These are phyloP conservation scores for Crithidia mellificae DNA, from an alignment of 208 protist species.

Conservation along the genomic window DNA sequence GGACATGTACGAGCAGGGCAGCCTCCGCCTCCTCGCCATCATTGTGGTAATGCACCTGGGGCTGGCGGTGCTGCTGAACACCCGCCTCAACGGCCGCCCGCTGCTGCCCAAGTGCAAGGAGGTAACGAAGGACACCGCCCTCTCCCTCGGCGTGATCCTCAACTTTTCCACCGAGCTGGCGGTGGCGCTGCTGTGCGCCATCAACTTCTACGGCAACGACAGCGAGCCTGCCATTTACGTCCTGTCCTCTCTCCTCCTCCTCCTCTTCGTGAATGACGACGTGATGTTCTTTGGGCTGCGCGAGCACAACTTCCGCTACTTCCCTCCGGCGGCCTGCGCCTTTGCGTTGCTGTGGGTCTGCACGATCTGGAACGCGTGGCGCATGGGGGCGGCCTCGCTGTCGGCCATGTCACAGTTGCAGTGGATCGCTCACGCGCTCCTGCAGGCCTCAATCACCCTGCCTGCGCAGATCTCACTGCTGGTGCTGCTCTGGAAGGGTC, in stretches of 20 bases:
- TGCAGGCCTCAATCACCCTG: constrained; percentile 27
- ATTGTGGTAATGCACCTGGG: constrained; percentile 54
- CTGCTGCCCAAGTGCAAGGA: constrained; percentile 57
- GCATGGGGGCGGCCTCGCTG: constrained; percentile 12
- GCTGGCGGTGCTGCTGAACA: constrained; percentile 68
- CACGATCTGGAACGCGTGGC: constrained; percentile 51
- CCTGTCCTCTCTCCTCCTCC: constrained; percentile 54
- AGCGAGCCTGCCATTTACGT: constrained; percentile 73
- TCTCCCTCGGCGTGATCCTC: constrained; percentile 43
- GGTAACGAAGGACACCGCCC: constrained; percentile 27
- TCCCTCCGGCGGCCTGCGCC: constrained; percentile 46
- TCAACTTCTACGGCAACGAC: constrained; percentile 69
- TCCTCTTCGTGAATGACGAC: constrained; percentile 74
- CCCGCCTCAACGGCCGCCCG: constrained; percentile 49
- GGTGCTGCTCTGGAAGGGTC: constrained; percentile 33
- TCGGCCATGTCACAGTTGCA: constrained; percentile 17
- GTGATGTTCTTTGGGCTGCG: constrained; percentile 50
- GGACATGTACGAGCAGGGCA: constrained; percentile 67
- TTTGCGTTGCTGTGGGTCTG: constrained; percentile 53
- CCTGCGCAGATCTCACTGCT: constrained; percentile 25
- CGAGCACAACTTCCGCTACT: constrained; percentile 66
- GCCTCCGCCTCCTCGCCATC: constrained; percentile 58
- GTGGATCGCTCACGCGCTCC: constrained; percentile 1
- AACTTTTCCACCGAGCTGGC: constrained; percentile 65
- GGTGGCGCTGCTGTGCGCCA: constrained; percentile 42